A percentile compares a stretch with the other conserved stretches of the same genome.
Evolutionary conservation across 352 stramenopile species (phyloP).

Genomic region (Pythium periplocum): DNA sequence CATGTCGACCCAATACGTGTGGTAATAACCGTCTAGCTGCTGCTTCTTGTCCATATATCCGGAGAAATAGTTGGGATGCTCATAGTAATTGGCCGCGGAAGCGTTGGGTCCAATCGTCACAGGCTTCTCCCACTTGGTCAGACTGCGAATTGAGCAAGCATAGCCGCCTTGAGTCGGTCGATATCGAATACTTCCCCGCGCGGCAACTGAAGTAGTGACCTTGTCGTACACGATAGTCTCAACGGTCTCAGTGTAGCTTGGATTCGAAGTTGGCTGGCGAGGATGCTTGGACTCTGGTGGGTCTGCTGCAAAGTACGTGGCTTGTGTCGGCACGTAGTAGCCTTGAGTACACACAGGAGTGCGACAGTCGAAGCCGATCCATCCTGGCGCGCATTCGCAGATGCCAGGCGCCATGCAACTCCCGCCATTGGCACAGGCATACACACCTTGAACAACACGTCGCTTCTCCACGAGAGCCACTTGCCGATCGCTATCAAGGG

Average conservation of each 20-base stretch:
- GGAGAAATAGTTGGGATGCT: conserved; percentile 96
- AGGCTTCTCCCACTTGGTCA: conserved; percentile 94
- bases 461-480: conserved; percentile 86
- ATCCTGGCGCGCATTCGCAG: conserved; percentile 89
- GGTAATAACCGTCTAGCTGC: conserved; percentile 73
- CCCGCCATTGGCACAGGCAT: conserved; percentile 94
- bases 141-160: conserved; percentile 89
- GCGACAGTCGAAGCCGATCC: conserved; percentile 96
- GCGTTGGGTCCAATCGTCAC: conserved; percentile 32
- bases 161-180: conserved; percentile 88
- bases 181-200: conserved; percentile 54
- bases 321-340: conserved; percentile 86
- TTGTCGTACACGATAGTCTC: conserved; percentile 52
- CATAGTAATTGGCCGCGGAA: conserved; percentile 72
- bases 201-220: conserved; percentile 28
- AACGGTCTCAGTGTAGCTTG: conserved; percentile 43
- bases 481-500: conserved; percentile 72
- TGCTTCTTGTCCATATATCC: conserved; percentile 91
- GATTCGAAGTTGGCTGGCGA: conserved; percentile 59
- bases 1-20: conserved; percentile 90
- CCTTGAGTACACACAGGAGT: conserved; percentile 92
- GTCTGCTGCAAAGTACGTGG: conserved; percentile 72
- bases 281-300: conserved; percentile 33
- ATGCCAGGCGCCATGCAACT: conserved; percentile 88
- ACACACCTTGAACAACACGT: conserved; percentile 88